Percentiles rank a stretch among this genome's conserved stretches.
phyloP scores from a whole-genome alignment of 495 filamentous ascomycete genomes.

The Hyaloscypha hepaticicola region DNA sequence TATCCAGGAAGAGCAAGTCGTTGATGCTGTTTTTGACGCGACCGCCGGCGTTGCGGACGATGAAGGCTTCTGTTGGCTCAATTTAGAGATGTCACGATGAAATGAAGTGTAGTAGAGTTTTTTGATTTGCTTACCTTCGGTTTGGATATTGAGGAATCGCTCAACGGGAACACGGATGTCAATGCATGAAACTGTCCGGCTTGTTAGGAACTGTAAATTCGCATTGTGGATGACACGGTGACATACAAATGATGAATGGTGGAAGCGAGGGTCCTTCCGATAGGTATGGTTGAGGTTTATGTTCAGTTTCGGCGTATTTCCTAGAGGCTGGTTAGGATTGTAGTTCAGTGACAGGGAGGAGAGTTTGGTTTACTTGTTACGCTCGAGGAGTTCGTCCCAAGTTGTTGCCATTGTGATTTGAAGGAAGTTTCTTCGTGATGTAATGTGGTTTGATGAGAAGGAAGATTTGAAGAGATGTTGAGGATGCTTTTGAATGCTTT shows the following conservation, averaged over 20 bases:
- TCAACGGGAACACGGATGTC: constrained; percentile 7
- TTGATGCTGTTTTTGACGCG: constrained; percentile 5
- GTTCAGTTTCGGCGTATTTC: constrained; percentile 8
- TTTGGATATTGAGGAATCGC: constrained; percentile 2
- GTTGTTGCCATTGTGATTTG: constrained; percentile 2
- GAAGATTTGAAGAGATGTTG: neutral
- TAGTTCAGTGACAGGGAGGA: neutral
- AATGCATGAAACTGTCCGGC: constrained; percentile 10
- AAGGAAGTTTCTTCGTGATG: neutral
- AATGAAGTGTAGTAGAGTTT: neutral
- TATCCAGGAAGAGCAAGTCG: constrained; percentile 1
- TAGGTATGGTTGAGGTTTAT: constrained; percentile 4
- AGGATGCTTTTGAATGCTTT: no score
- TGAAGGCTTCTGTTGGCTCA: constrained; percentile 1
- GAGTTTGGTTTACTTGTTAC: neutral
- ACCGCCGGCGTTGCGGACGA: constrained; percentile 13
- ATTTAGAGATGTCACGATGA: neutral
- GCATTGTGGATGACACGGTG: neutral
- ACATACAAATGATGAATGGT: constrained; percentile 7
- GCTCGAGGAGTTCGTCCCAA: constrained; percentile 9
- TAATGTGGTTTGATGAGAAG: neutral
- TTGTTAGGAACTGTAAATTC: neutral
- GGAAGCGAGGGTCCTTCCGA: constrained; percentile 1
- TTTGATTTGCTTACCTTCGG: neutral
- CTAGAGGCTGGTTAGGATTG: constrained; percentile 3